phyloP scores from a whole-genome alignment of 345 rosid species.

The Eucalyptus camaldulensis region DNA sequence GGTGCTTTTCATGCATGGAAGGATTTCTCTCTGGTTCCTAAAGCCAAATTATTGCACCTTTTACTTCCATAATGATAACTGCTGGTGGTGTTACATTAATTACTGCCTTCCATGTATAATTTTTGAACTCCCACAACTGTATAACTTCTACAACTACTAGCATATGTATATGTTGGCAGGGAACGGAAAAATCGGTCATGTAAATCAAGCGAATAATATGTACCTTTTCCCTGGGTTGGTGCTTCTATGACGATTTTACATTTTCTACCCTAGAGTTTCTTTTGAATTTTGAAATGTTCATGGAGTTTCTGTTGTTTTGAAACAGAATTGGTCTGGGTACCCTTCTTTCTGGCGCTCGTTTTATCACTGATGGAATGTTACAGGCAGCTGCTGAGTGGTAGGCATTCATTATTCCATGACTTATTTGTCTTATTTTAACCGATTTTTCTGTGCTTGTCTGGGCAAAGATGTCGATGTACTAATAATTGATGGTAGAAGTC shows the following conservation, averaged over 20 bases:
- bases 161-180: constrained; percentile 28
- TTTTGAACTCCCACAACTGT: neutral
- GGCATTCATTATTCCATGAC: neutral
- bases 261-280: neutral
- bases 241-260: neutral
- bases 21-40: neutral
- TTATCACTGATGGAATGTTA: constrained; percentile 80
- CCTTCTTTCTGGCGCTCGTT: constrained; percentile 69
- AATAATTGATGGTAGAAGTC: neutral
- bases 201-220: constrained; percentile 98
- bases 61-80: neutral
- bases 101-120: neutral
- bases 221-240: constrained; percentile 96
- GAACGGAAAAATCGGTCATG: constrained; percentile 81
- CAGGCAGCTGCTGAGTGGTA: constrained; percentile 96
- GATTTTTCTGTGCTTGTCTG: neutral
- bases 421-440: neutral
- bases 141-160: neutral
- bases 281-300: neutral
- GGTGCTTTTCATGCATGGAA: neutral
- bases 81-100: neutral
- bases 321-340: constrained; percentile 90
- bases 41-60: neutral
- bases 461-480: neutral
- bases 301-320: neutral